phyloP scores from a whole-genome alignment of 75 land plant species.

The Sequoia sempervirens region DNA sequence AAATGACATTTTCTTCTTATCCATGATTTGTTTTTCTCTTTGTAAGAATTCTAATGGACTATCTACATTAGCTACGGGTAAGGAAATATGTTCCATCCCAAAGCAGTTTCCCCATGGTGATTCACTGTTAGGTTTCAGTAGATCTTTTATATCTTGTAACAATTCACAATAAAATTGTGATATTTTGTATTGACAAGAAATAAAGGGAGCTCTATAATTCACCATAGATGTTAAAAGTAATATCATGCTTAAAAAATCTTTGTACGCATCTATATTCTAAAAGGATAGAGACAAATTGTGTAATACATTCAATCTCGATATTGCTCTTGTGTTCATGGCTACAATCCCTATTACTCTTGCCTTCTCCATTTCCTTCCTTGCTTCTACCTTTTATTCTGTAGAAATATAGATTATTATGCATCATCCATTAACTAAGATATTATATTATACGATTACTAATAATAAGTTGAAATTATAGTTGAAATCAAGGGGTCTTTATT shows the following conservation, averaged over 20 bases:
- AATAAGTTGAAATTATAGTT: background rate
- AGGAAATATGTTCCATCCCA: conserved; percentile 22
- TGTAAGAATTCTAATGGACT: conserved; percentile 27
- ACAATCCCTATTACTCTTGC: background rate
- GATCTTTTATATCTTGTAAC: conserved; percentile 18
- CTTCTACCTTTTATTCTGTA: background rate
- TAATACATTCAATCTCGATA: background rate
- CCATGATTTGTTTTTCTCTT: conserved; percentile 14
- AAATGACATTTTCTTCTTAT: conserved; percentile 28
- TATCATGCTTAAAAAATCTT: no score
- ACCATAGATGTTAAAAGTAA: no score
- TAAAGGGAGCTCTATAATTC: no score
- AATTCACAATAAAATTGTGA: background rate
- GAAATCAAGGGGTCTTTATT: no score
- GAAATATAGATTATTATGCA: background rate
- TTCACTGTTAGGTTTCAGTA: conserved; percentile 11
- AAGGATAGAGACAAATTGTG: no score
- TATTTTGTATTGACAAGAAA: background rate
- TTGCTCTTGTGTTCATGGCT: background rate
- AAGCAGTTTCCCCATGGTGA: conserved; percentile 40
- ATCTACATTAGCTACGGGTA: conserved; percentile 12
- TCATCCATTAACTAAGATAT: background rate
- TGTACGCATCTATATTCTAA: no score
- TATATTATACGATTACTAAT: background rate
- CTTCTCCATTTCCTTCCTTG: background rate